Percentiles rank a stretch among this genome's conserved stretches.
phyloP scores from a whole-genome alignment of 495 filamentous ascomycete genomes.

The Trichoderma parareesei region DNA sequence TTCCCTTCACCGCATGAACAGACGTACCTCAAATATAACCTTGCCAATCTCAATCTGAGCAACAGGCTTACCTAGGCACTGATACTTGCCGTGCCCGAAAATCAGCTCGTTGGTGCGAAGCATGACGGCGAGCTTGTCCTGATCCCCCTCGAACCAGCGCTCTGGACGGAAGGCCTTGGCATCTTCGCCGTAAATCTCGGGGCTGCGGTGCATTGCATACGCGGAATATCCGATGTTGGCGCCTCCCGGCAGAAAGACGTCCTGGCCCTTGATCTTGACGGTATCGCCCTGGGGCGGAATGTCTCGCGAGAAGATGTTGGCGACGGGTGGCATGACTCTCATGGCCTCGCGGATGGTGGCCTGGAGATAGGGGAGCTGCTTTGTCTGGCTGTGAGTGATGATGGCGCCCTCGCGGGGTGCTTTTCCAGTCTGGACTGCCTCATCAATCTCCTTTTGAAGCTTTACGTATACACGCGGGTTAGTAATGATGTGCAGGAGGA shows the following conservation, averaged over 20 bases:
- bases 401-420: conserved; percentile 7
- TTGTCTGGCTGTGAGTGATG: conserved; percentile 29
- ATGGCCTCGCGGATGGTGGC: conserved; percentile 31
- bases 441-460: conserved; percentile 48
- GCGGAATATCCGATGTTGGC: conserved; percentile 39
- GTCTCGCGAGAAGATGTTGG: conserved; percentile 36
- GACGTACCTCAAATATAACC: conserved; percentile 38
- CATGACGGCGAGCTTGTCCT: conserved; percentile 24
- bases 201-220: conserved; percentile 22
- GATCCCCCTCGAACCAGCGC: conserved; percentile 38
- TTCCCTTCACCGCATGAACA: neutral
- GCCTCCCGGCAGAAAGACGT: conserved; percentile 46
- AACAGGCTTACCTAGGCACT: conserved; percentile 28
- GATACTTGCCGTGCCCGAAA: conserved; percentile 26
- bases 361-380: conserved; percentile 30
- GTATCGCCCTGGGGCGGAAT: conserved; percentile 40
- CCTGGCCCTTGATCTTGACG: conserved; percentile 27
- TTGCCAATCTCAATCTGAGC: conserved; percentile 39
- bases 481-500: conserved; percentile 43
- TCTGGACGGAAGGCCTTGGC: conserved; percentile 39
- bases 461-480: conserved; percentile 37
- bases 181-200: conserved; percentile 36
- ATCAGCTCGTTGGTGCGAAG: conserved; percentile 17
- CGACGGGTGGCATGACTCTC: conserved; percentile 27
- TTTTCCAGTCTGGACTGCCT: conserved; percentile 20